Evolutionary conservation across 164 flowering plant species (phyloP).

Genomic region (Vitis cinerea): DNA sequence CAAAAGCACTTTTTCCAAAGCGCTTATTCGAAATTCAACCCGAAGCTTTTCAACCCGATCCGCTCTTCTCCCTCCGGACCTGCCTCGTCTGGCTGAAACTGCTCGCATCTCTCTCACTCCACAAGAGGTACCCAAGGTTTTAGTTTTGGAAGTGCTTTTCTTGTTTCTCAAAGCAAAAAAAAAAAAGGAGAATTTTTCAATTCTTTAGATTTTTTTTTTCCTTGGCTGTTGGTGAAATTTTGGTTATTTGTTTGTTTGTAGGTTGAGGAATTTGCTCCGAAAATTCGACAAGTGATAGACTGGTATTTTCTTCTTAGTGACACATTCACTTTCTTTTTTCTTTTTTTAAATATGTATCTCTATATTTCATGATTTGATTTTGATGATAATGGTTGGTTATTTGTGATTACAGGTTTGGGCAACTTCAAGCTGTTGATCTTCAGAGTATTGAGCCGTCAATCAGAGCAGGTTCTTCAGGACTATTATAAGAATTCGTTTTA

Average conservation of each 20-base stretch:
- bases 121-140: conserved; percentile 35
- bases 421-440: conserved; percentile 90
- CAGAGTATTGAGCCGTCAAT: conserved; percentile 76
- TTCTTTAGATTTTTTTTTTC: background rate
- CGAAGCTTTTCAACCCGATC: conserved; percentile 20
- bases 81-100: conserved; percentile 67
- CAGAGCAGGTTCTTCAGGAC: conserved; percentile 64
- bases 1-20: background rate
- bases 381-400: background rate
- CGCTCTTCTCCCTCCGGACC: conserved; percentile 63
- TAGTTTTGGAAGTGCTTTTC: background rate
- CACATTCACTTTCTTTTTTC: conserved; percentile 4
- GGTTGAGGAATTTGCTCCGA: conserved; percentile 88
- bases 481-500: background rate
- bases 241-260: conserved; percentile 16
- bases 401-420: conserved; percentile 77
- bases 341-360: background rate
- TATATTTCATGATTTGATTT: background rate
- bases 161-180: background rate
- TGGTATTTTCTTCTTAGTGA: conserved; percentile 42
- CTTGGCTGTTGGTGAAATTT: too few species aligned
- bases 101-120: conserved; percentile 89
- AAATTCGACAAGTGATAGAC: conserved; percentile 76
- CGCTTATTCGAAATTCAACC: background rate
- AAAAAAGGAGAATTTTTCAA: too few species aligned